Evolutionary conservation across 73 alveolate species (phyloP), one percentile per base, ranked within the genome.

Genomic region (Paramecium biaurelia): DNA sequence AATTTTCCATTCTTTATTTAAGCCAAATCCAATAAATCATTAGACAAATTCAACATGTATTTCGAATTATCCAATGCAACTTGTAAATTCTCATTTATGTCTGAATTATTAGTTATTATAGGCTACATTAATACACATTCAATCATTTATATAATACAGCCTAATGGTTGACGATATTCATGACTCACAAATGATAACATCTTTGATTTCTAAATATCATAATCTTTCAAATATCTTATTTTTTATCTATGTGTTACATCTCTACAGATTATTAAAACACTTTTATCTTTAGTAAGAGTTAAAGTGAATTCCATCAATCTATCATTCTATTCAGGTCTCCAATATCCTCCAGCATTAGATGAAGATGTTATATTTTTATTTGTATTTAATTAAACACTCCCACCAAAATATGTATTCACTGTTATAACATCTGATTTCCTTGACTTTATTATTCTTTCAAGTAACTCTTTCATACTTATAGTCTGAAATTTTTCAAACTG

Each of bases 21-120:
- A n/a, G 93, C 93, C 28, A 86, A 86, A 63, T 86, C 93, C 37
- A 86, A 49, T 34, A 86, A 67, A 38, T 86, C 93, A 37, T 86
- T 86, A 20, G 93, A 86, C 12, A 86, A 42, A 59, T 76, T 38
- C n/a, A 86, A 49, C 41, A 86, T 67, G 45, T 86, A 86, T n/a
- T 63, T 58, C 6, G 88, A 59, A 67, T 86, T 86, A 34, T 63
- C 70, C 45, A 86, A 57, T 5, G 93, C 93, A 2, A 63, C 34
- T 37, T 86, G 56, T 8, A 86, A 28, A 43, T 89, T 57, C 0
- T 79, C 58, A 35, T 24, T 57, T 12, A 63, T 15, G 3, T 86
- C 93, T 18, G 89, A 28, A 23, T 38, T 85, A 20, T 2, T 26
- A 23, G 57, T 86, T 59, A 76, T 15, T 6, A 14, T 45, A 45